A percentile compares a stretch with the other conserved stretches of the same genome.
Conservation (phyloP, 1,284 basidiomycete species). For the Sanguinoderma infundibulare region DNA sequence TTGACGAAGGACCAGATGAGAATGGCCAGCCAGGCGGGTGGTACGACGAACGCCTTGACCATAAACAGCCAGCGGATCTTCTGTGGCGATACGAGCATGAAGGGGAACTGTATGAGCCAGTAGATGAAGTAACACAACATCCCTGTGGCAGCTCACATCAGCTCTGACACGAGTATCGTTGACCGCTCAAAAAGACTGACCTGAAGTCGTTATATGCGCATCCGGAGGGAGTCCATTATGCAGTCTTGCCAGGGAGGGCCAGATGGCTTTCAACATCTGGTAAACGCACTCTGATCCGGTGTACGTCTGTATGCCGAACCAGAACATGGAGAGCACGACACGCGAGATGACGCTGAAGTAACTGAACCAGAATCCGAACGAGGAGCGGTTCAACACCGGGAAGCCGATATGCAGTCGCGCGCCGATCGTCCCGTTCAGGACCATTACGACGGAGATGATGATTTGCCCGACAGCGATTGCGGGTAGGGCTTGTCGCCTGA, state of each 20-base stretch:
- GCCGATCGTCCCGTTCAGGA: slow-evolving; percentile 74
- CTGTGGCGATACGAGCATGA: slow-evolving; percentile 78
- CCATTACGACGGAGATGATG: slow-evolving; percentile 60
- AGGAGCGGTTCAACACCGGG: slow-evolving; percentile 74
- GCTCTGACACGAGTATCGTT: neutral
- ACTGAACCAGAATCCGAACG: slow-evolving; percentile 82
- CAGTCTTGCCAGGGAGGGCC: slow-evolving; percentile 69
- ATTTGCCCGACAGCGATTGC: slow-evolving; percentile 67
- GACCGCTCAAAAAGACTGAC: slow-evolving; percentile 32
- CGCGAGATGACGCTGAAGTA: slow-evolving; percentile 80
- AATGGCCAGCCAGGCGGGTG: slow-evolving; percentile 70
- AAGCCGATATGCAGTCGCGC: slow-evolving; percentile 74
- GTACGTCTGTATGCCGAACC: slow-evolving; percentile 68
- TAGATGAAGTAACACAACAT: slow-evolving; percentile 82
- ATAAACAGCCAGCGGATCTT: slow-evolving; percentile 76
- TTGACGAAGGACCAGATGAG: slow-evolving; percentile 76
- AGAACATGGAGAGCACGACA: slow-evolving; percentile 77
- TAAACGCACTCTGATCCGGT: slow-evolving; percentile 68
- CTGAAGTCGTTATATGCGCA: slow-evolving; percentile 67
- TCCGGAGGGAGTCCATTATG: slow-evolving; percentile 64
- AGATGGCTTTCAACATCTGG: slow-evolving; percentile 80
- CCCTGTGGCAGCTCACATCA: slow-evolving; percentile 33
- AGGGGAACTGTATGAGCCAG: slow-evolving; percentile 74
- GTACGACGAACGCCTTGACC: slow-evolving; percentile 68
- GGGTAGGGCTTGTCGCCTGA: slow-evolving; percentile 61